phyloP scores from a whole-genome alignment of 139 green algal genomes.

The Closterium sp. region DNA sequence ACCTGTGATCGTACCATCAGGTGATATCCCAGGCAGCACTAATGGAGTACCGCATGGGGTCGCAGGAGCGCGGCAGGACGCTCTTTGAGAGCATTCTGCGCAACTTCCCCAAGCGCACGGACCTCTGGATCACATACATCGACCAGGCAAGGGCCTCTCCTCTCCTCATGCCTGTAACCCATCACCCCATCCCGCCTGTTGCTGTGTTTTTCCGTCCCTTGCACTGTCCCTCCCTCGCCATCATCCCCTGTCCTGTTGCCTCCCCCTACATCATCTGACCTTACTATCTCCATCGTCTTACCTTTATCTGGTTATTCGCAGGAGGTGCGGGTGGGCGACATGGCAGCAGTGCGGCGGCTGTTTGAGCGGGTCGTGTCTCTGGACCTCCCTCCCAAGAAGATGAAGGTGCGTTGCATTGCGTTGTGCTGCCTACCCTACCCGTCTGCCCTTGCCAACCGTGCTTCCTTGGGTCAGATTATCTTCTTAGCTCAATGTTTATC shows the following conservation, averaged over 20 bases:
- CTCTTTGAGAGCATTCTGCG: conserved; percentile 86
- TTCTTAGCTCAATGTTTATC: too few relatives aligned
- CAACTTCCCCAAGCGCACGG: conserved; percentile 86
- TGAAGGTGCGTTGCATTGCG: conserved; percentile 61
- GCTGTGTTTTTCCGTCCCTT: too few relatives aligned
- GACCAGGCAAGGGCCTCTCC: conserved; percentile 70
- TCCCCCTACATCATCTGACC: too few relatives aligned
- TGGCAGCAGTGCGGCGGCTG: conserved; percentile 65
- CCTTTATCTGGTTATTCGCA: too few relatives aligned
- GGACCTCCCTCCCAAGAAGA: conserved; percentile 83
- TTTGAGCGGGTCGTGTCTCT: conserved; percentile 84
- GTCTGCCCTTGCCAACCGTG: too few relatives aligned
- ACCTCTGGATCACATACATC: conserved; percentile 92
- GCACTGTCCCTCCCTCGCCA: too few relatives aligned
- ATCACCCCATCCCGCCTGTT: background rate
- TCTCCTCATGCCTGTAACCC: background rate
- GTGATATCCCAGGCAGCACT: conserved; percentile 64
- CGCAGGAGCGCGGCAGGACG: conserved; percentile 57
- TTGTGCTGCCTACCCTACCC: too few relatives aligned
- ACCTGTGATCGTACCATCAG: background rate
- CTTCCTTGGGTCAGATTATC: too few relatives aligned
- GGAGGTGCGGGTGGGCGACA: conserved; percentile 72
- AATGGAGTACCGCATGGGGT: conserved; percentile 73
- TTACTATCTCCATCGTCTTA: too few relatives aligned
- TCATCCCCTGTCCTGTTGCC: too few relatives aligned